phyloP scores from a whole-genome alignment of 2,329 filamentous ascomycete genomes.

The Alternaria arborescens region DNA sequence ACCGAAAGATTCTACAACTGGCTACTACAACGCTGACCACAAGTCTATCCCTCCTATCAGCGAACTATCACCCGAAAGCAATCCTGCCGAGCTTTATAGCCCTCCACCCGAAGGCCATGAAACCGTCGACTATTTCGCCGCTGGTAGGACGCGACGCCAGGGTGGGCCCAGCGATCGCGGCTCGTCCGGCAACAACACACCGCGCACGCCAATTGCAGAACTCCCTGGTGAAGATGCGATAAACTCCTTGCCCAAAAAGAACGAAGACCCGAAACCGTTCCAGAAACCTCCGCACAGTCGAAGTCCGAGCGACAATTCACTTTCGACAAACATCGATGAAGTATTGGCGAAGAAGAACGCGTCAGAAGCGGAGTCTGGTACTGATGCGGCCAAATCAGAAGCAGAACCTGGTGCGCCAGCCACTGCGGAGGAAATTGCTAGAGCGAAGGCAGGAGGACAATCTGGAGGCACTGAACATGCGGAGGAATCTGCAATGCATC shows the following conservation, averaged over 20 bases:
- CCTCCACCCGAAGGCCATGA: constrained; percentile 32
- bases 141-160: constrained; percentile 27
- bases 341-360: constrained; percentile 25
- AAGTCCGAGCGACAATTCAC: constrained; percentile 38
- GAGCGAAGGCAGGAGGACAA: not conserved
- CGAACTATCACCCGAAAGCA: constrained; percentile 45
- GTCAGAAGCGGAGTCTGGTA: not conserved
- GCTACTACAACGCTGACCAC: constrained; percentile 37
- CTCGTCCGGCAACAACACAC: constrained; percentile 38
- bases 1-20: constrained; percentile 33
- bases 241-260: constrained; percentile 23
- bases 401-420: constrained; percentile 7
- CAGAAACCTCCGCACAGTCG: constrained; percentile 30
- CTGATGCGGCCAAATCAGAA: not conserved
- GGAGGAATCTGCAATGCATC: constrained; percentile 17
- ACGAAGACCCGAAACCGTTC: constrained; percentile 26
- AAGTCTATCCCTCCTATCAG: constrained; percentile 44
- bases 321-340: constrained; percentile 42
- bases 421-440: not conserved
- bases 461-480: not conserved
- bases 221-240: constrained; percentile 42
- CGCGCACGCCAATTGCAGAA: constrained; percentile 40
- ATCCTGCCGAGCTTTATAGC: constrained; percentile 46
- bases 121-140: constrained; percentile 38
- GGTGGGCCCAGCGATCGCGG: constrained; percentile 35